A percentile compares a stretch with the other conserved stretches of the same genome.
Conservation (phyloP, 2,329 filamentous ascomycete genomes). For the Coleophoma eucalyptorum region DNA sequence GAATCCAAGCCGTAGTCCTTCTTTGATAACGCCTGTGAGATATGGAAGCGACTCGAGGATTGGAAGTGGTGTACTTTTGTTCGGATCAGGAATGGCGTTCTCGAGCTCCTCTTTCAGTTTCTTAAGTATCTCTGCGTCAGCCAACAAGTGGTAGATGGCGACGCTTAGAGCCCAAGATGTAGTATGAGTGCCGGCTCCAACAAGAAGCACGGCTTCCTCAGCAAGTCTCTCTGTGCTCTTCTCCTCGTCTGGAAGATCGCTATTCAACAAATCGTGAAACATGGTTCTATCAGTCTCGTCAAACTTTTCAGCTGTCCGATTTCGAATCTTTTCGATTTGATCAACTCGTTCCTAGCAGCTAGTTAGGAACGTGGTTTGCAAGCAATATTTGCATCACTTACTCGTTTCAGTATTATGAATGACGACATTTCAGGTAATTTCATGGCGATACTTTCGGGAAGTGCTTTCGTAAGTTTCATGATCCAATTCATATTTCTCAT, state of each 20-base stretch:
- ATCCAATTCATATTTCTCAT: slow-evolving; percentile 3
- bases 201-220: slow-evolving; percentile 28
- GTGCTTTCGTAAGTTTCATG: neutral
- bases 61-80: slow-evolving; percentile 5
- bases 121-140: slow-evolving; percentile 21
- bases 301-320: neutral
- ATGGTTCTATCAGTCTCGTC: slow-evolving; percentile 11
- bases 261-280: slow-evolving; percentile 14
- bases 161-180: slow-evolving; percentile 27
- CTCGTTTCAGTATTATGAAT: neutral
- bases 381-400: neutral
- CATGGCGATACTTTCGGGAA: neutral
- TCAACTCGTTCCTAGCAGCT: too few species aligned
- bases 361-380: too few species aligned
- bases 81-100: neutral
- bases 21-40: slow-evolving; percentile 25
- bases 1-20: slow-evolving; percentile 24
- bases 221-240: slow-evolving; percentile 26
- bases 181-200: slow-evolving; percentile 32
- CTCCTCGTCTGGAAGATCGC: slow-evolving; percentile 27
- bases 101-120: slow-evolving; percentile 30
- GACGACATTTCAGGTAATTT: neutral
- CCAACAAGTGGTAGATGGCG: slow-evolving; percentile 30
- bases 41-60: slow-evolving; percentile 21
- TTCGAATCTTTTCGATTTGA: neutral